These are phyloP conservation scores for Nicotiana rustica DNA, from an alignment of 305 asterid species.

Conservation along the genomic window DNA sequence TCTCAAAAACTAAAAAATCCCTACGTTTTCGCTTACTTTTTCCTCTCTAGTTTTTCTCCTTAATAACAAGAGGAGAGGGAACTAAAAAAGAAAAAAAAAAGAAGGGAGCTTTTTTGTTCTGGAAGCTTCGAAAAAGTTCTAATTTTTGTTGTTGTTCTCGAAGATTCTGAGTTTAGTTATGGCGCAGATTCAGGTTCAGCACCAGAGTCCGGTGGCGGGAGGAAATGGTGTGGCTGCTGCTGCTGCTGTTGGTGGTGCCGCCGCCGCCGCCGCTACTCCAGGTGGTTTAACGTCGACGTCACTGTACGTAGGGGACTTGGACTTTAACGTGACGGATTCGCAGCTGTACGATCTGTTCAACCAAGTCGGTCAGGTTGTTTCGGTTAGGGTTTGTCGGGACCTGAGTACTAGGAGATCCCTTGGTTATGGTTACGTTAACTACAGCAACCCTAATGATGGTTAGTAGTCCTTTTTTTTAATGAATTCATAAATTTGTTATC, in stretches of 20 bases:
- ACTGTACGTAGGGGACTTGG: slow-evolving; percentile 41
- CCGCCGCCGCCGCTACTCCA: slow-evolving; percentile 21
- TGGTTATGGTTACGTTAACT: slow-evolving; percentile 52
- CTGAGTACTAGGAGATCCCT: slow-evolving; percentile 44
- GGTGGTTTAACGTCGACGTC: slow-evolving; percentile 40
- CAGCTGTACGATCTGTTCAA: slow-evolving; percentile 45
- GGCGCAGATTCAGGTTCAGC: slow-evolving; percentile 47
- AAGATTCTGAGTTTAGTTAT: not conserved
- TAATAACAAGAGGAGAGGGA: slow-evolving; percentile 9
- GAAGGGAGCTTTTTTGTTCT: not conserved
- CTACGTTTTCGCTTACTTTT: slow-evolving; percentile 30
- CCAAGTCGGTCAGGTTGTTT: slow-evolving; percentile 45
- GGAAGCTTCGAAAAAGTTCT: not conserved
- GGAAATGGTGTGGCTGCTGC: slow-evolving; percentile 37
- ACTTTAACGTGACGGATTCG: slow-evolving; percentile 36
- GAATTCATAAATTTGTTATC: not conserved
- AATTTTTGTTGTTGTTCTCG: not conserved
- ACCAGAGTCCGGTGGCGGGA: slow-evolving; percentile 39
- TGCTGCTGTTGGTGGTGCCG: not conserved
- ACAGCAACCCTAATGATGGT: slow-evolving; percentile 46
- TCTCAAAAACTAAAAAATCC: slow-evolving; percentile 32
- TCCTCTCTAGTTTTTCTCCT: slow-evolving; percentile 5
- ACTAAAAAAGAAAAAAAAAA: not conserved
- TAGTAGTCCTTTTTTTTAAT: not conserved
- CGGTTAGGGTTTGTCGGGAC: slow-evolving; percentile 47